Base-by-base conservation (phyloP, 768 basidiomycete species). In the Candolleomyces efflorescens region DNA sequence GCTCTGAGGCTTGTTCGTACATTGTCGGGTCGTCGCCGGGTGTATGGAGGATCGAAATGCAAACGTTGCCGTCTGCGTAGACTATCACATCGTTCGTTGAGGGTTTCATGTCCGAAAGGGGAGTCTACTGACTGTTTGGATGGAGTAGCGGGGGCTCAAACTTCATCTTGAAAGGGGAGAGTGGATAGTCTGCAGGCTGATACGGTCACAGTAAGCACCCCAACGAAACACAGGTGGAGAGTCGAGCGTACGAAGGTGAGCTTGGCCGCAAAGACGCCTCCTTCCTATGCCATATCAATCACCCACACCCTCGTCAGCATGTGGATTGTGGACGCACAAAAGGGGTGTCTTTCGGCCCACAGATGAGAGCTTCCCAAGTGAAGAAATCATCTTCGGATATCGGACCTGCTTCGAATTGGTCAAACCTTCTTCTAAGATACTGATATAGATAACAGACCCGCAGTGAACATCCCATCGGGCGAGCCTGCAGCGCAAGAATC, bases 131-230 rank as follows among this genome's bases (percentile, higher is more conserved):
- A 96, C 97, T 90, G 71, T 99, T 99, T 17, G 97, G 97, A 73
- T 99, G 97, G 73, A 98, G 91, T 55, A 99, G 71, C 2, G 96
- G 95, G 3, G 97, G 97, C 46, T 98, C 94, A 66, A 99, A 99
- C 67, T 84, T 93, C 97, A 99, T 98, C 77, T 94, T 98, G 86
- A 98, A 98, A 18, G 97, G 97, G 53, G 92, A 96, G 66, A 99
- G 76, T 32, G 97, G 97, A 73, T 99, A 99, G 68, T 99, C 97
- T 39, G 81, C 69, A 0, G 94, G 94, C 93, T 94, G 54, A 36
- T 18, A n/a, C n/a, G n/a, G n/a, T n/a, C 50, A 24, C 36, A 4
- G 51, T 18, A 22, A 47, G 32, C 13, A 22, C 23, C 37, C 39
- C 15, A 13, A 5, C 27, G 7, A 32, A 11, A 32, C 11, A 5